Percentiles rank a stretch among this genome's conserved stretches.
These are phyloP conservation scores for Apiotrichum brassicae DNA, from an alignment of 1,284 basidiomycete genomes.

Conservation along the genomic window DNA sequence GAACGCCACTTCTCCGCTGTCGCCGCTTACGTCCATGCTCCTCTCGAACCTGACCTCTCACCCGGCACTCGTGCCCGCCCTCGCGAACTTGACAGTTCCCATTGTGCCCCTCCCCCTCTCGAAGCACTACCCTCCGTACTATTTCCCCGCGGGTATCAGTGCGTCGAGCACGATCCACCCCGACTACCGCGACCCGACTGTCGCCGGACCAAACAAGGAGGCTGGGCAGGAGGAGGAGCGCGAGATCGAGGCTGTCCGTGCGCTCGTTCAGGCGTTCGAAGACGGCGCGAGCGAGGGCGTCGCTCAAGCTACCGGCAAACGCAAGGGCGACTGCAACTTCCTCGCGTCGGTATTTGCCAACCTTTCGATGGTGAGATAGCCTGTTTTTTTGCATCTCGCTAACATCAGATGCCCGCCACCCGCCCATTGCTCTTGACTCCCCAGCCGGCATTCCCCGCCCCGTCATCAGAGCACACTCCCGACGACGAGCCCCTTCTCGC, in stretches of 20 bases:
- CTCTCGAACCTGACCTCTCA: conserved; percentile 88
- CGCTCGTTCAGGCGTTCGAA: conserved; percentile 79
- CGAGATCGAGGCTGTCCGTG: conserved; percentile 61
- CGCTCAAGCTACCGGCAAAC: conserved; percentile 47
- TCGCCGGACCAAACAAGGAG: conserved; percentile 60
- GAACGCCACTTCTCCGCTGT: conserved; percentile 79
- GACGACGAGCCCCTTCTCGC: conserved; percentile 67
- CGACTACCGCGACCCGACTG: conserved; percentile 35
- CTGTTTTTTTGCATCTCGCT: neutral
- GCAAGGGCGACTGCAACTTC: conserved; percentile 78
- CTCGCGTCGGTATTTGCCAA: conserved; percentile 88
- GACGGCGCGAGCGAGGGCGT: conserved; percentile 59
- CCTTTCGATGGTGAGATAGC: conserved; percentile 60
- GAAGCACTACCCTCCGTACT: conserved; percentile 52
- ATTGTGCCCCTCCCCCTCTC: conserved; percentile 53
- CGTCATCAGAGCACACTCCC: conserved; percentile 22
- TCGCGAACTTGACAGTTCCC: conserved; percentile 63
- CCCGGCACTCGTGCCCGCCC: conserved; percentile 59
- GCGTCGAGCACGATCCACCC: conserved; percentile 56
- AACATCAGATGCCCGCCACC: conserved; percentile 36
- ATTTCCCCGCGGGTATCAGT: conserved; percentile 66
- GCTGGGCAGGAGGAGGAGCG: conserved; percentile 50
- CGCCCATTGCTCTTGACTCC: conserved; percentile 37
- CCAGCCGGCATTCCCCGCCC: conserved; percentile 41
- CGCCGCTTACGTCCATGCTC: conserved; percentile 93